phyloP scores from a whole-genome alignment of 495 filamentous ascomycete species.

The Penicillium diatomitis region DNA sequence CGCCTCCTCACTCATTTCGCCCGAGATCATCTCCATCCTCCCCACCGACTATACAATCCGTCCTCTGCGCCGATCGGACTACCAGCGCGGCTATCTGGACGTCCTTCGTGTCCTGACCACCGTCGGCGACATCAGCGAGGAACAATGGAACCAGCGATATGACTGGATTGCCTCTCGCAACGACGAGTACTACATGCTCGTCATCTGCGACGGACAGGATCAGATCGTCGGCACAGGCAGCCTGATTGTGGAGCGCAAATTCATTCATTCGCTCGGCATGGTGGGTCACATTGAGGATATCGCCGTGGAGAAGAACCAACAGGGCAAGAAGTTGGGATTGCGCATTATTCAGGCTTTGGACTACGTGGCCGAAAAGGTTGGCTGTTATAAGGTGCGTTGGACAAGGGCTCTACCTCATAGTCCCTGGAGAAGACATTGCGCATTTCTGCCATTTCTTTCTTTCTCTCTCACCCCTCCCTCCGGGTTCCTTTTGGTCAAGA shows the following conservation, averaged over 20 bases:
- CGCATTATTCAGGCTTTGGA: constrained; percentile 92
- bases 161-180: constrained; percentile 73
- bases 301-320: constrained; percentile 84
- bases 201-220: constrained; percentile 61
- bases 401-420: too few species aligned
- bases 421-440: too few species aligned
- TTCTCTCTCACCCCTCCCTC: too few species aligned
- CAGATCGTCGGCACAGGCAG: constrained; percentile 79
- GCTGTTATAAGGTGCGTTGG: constrained; percentile 72
- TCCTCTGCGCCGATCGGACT: constrained; percentile 70
- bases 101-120: constrained; percentile 85
- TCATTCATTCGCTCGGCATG: constrained; percentile 38
- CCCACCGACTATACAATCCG: constrained; percentile 78
- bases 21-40: constrained; percentile 57
- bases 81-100: constrained; percentile 67
- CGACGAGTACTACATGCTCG: constrained; percentile 77
- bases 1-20: constrained; percentile 65
- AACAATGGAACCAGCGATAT: constrained; percentile 68
- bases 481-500: constrained; percentile 21
- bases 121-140: constrained; percentile 77
- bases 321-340: constrained; percentile 92
- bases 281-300: constrained; percentile 99
- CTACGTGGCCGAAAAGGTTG: constrained; percentile 71
- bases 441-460: background rate
- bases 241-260: constrained; percentile 65